Evolutionary conservation across 139 green algal genomes (phyloP).

Genomic region (Volvox reticuliferus): DNA sequence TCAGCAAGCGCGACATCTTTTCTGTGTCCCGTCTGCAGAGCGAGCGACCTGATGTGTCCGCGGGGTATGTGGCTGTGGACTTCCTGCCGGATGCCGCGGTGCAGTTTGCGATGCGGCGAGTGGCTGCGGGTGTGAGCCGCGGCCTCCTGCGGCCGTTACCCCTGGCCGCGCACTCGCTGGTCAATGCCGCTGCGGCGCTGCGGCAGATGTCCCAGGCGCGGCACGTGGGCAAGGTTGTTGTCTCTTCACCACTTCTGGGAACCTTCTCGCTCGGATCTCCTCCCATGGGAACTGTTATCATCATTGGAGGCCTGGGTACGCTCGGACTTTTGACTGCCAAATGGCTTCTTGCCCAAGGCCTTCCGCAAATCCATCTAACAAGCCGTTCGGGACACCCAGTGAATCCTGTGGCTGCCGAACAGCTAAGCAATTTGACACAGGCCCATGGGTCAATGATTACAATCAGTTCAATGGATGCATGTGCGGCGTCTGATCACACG

Average conservation of each 20-base stretch:
- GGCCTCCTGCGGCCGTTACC: slow-evolving; percentile 63
- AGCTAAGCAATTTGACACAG: neutral
- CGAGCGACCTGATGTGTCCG: slow-evolving; percentile 85
- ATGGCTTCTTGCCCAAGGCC: slow-evolving; percentile 66
- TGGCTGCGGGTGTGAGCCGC: slow-evolving; percentile 55
- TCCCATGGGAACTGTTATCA: slow-evolving; percentile 45
- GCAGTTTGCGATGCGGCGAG: slow-evolving; percentile 57
- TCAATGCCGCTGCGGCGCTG: slow-evolving; percentile 57
- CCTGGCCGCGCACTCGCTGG: slow-evolving; percentile 52
- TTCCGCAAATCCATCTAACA: slow-evolving; percentile 57
- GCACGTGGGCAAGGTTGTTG: slow-evolving; percentile 85
- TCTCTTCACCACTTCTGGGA: slow-evolving; percentile 20
- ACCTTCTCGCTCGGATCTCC: neutral
- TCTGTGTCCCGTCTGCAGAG: slow-evolving; percentile 64
- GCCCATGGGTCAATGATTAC: slow-evolving; percentile 1
- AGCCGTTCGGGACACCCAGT: slow-evolving; percentile 3
- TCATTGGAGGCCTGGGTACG: slow-evolving; percentile 79
- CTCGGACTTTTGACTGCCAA: slow-evolving; percentile 71
- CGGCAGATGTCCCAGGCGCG: slow-evolving; percentile 74
- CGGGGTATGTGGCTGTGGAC: slow-evolving; percentile 88
- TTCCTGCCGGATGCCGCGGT: slow-evolving; percentile 84
- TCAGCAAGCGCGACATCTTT: slow-evolving; percentile 93
- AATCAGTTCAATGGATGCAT: neutral
- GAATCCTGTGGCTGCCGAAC: neutral
- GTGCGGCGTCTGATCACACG: neutral